Base-by-base conservation (phyloP, 2,329 filamentous ascomycete species). In the Aspergillus amoenus region DNA sequence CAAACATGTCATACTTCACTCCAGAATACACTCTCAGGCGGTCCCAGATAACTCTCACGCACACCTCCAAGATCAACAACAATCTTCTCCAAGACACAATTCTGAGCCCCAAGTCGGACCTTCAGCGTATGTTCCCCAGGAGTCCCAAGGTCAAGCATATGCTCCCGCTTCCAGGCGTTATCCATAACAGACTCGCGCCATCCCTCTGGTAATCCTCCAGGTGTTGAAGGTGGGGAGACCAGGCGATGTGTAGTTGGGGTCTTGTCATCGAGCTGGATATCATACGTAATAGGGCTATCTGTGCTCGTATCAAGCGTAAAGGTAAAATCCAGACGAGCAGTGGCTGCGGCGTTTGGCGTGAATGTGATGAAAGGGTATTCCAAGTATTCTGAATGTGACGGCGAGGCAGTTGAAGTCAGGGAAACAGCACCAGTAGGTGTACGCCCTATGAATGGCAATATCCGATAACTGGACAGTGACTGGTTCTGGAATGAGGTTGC, bases 291-390 rank as follows among this genome's bases (percentile, higher is more conserved):
- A 5, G 75, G 78, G 1, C 75, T 81, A 55, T 82, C 77, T 5
- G 79, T 77, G 62, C 11, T 30, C 1, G 85, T 84, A 4, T 84
- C 73, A 0, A 78, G 73, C 3, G 75, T 72, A 1, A 73, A 74
- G 18, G 80, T 73, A 34, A 76, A 74, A 21, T 79, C 66, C 1
- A 74, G 76, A 2, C 27, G 27, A 30, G 78, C 61, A 27, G 72
- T 75, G 7, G 67, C 58, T 6, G 74, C 74, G 5, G 78, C 68
- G 18, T 70, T 68, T 56, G 79, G 78, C 43, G 80, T 83, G 73
- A 86, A 88, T 12, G 85, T 76, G 70, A 85, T 88, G 57, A 88
- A 65, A 52, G 82, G 77, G 67, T 88, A 89, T 61, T 84, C 81
- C 8, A 88, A 77, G 4, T 79, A 79, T 1, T 85, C 84, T 13